A percentile compares a stretch with the other conserved stretches of the same genome.
phyloP scores from a whole-genome alignment of 352 stramenopile genomes.

The Phytopythium cucurbitacearum region DNA sequence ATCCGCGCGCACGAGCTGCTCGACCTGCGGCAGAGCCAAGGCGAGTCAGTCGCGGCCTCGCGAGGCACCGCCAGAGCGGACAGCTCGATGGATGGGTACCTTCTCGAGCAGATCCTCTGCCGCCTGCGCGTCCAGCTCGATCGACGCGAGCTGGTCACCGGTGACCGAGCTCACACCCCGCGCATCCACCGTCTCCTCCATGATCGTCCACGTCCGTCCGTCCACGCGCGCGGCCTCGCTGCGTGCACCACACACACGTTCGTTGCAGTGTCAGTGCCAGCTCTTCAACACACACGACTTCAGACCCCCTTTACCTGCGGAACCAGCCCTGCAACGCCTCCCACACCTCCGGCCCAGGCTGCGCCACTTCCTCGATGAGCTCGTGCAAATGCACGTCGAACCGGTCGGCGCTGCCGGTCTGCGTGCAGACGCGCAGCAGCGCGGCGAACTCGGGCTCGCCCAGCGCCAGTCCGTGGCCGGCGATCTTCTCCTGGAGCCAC shows the following conservation, averaged over 20 bases:
- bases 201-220: constrained; percentile 50
- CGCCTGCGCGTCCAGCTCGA: constrained; percentile 52
- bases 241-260: not conserved
- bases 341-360: constrained; percentile 46
- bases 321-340: constrained; percentile 74
- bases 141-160: constrained; percentile 53
- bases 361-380: constrained; percentile 57
- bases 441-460: constrained; percentile 65
- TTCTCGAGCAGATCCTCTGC: constrained; percentile 53
- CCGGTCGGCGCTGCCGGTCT: constrained; percentile 21
- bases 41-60: constrained; percentile 3
- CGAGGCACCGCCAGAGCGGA: not conserved
- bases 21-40: constrained; percentile 33
- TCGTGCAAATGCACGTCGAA: constrained; percentile 58
- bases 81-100: constrained; percentile 18
- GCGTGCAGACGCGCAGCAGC: constrained; percentile 46
- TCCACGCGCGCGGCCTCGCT: constrained; percentile 64
- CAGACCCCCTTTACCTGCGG: constrained; percentile 28
- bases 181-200: constrained; percentile 43
- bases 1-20: constrained; percentile 72
- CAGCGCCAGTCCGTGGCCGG: constrained; percentile 38
- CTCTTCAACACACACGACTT: constrained; percentile 2
- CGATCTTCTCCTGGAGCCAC: constrained; percentile 46
- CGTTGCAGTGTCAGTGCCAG: not conserved
- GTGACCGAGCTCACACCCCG: constrained; percentile 57